These are phyloP conservation scores for Zizania palustris DNA, from an alignment of 202 grass and related monocot genomes.

Conservation along the genomic window DNA sequence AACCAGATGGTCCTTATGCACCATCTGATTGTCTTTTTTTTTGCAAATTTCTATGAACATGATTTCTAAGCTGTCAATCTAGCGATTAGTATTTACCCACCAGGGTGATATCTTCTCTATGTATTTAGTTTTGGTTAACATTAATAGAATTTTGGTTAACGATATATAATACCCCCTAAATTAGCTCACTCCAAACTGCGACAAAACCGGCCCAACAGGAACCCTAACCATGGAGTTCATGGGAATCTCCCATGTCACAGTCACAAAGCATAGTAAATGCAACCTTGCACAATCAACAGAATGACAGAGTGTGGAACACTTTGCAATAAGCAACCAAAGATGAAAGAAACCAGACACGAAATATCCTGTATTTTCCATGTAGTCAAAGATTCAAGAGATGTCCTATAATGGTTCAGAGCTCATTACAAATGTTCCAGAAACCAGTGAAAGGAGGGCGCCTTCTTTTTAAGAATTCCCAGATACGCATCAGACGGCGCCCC, in stretches of 20 bases:
- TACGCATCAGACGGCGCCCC: slow-evolving; percentile 13
- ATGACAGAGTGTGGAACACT: no score
- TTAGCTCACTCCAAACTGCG: slow-evolving; percentile 1
- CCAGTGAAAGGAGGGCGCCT: slow-evolving; percentile 1
- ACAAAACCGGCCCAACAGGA: slow-evolving; percentile 55
- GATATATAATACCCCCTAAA: background rate
- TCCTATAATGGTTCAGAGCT: no score
- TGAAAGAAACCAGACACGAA: background rate
- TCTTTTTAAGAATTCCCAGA: background rate
- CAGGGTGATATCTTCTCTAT: no score
- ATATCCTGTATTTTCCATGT: slow-evolving; percentile 8
- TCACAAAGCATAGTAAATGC: slow-evolving; percentile 24
- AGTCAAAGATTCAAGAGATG: background rate
- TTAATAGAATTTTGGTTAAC: no score
- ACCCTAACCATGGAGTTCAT: slow-evolving; percentile 9
- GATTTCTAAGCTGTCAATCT: no score
- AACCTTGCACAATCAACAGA: background rate
- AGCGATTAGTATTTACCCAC: no score
- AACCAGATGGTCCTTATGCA: no score
- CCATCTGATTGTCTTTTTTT: no score
- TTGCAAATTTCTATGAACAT: no score
- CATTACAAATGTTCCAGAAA: slow-evolving; percentile 17
- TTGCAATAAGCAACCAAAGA: background rate
- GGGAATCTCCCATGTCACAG: slow-evolving; percentile 42
- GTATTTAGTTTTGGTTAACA: no score